Evolutionary conservation across 306 rosid genomes (phyloP).

Genomic region (Sechiopsis laciniata): DNA sequence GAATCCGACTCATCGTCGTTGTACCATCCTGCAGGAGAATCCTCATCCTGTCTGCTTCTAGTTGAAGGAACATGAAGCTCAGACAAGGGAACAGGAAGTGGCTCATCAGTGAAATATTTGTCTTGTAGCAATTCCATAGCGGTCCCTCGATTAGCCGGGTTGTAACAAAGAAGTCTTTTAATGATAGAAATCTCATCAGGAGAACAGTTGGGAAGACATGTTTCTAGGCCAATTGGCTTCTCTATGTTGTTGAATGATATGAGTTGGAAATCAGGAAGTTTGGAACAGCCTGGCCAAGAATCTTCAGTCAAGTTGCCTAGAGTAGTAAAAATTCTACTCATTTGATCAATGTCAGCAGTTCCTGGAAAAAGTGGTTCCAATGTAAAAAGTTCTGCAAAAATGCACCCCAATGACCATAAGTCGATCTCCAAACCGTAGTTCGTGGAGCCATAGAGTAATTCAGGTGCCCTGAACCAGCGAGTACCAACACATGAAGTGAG

Average conservation of each 20-base stretch:
- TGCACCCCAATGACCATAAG: constrained; percentile 90
- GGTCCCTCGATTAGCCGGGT: constrained; percentile 66
- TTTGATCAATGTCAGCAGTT: constrained; percentile 73
- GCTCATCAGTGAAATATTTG: constrained; percentile 59
- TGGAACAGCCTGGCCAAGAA: constrained; percentile 57
- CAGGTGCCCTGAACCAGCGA: constrained; percentile 81
- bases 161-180: constrained; percentile 52
- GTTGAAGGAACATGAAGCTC: constrained; percentile 49
- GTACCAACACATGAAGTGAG: constrained; percentile 89
- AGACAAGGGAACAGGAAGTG: constrained; percentile 52
- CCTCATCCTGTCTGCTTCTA: constrained; percentile 35
- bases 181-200: constrained; percentile 54
- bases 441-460: constrained; percentile 66
- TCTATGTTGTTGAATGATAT: constrained; percentile 58
- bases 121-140: constrained; percentile 64
- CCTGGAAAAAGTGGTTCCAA: constrained; percentile 79
- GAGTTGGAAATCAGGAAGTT: constrained; percentile 60
- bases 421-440: constrained; percentile 78
- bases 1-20: constrained; percentile 58
- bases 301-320: constrained; percentile 72
- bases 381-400: constrained; percentile 57
- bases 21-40: constrained; percentile 42
- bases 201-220: constrained; percentile 41
- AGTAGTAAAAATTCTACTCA: constrained; percentile 56
- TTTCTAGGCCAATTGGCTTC: constrained; percentile 53